Conservation (phyloP, 495 filamentous ascomycete species). For the Parathielavia appendiculata region DNA sequence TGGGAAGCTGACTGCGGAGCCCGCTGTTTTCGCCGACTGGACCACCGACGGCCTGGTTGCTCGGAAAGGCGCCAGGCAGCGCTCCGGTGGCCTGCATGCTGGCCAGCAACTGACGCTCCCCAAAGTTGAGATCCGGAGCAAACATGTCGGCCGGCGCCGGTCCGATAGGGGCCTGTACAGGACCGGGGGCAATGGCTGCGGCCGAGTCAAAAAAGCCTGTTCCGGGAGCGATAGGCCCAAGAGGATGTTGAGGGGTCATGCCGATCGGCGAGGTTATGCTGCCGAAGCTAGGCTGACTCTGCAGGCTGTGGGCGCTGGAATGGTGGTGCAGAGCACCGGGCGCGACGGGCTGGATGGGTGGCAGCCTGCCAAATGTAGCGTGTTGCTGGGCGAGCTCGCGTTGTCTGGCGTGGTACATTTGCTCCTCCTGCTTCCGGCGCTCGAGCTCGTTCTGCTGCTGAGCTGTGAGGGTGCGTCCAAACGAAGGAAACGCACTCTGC, state of each 20-base stretch:
- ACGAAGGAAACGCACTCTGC: constrained; percentile 88
- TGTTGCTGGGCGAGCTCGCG: constrained; percentile 76
- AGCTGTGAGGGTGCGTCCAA: constrained; percentile 94
- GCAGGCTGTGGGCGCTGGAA: constrained; percentile 87
- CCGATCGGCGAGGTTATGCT: constrained; percentile 83
- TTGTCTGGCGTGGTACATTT: constrained; percentile 91
- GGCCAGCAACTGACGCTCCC: constrained; percentile 40
- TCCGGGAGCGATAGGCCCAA: constrained; percentile 49
- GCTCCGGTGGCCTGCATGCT: constrained; percentile 34
- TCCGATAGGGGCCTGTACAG: constrained; percentile 21
- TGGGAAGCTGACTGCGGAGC: constrained; percentile 39
- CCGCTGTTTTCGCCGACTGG: constrained; percentile 27
- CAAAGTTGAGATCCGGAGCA: constrained; percentile 39
- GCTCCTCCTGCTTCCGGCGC: constrained; percentile 93
- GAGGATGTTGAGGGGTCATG: constrained; percentile 66
- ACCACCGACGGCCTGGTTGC: constrained; percentile 30
- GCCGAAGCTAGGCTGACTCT: constrained; percentile 91
- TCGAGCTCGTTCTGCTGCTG: constrained; percentile 97
- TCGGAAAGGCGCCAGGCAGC: constrained; percentile 32
- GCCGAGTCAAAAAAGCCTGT: constrained; percentile 66
- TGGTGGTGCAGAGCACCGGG: constrained; percentile 79
- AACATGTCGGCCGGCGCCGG: constrained; percentile 41
- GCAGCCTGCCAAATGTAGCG: constrained; percentile 53
- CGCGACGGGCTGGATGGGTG: constrained; percentile 65
- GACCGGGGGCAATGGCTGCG: constrained; percentile 22